Evolutionary conservation across 1,139 yeast genomes (phyloP).

Genomic region (Kazachstania sp.): DNA sequence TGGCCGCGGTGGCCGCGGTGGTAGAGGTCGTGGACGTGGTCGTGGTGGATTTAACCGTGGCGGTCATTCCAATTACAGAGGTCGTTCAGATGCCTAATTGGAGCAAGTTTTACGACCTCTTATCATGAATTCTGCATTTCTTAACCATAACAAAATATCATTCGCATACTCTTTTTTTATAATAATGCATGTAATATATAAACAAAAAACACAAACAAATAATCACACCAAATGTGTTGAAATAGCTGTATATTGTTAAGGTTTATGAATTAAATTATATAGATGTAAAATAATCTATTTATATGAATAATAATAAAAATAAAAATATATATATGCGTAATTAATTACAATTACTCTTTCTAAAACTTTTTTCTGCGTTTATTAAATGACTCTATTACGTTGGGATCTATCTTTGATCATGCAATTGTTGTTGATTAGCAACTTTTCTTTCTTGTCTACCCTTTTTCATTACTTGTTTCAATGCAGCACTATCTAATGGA

Average conservation of each 20-base stretch:
- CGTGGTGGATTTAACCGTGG: slow-evolving; percentile 7
- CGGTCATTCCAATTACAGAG: not conserved
- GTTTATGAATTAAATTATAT: too few species aligned
- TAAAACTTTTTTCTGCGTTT: not conserved
- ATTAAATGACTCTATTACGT: too few species aligned
- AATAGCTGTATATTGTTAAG: too few species aligned
- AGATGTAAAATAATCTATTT: too few species aligned
- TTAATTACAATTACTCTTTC: not conserved
- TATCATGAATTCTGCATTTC: not conserved
- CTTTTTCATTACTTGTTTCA: slow-evolving; percentile 86
- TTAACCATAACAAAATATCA: too few species aligned
- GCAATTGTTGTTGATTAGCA: slow-evolving; percentile 36
- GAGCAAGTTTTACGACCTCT: not conserved
- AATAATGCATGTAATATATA: not conserved
- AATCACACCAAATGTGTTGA: too few species aligned
- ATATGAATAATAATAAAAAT: too few species aligned
- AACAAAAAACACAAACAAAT: not conserved
- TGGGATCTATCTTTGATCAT: slow-evolving; percentile 3
- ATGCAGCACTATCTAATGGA: slow-evolving; percentile 86
- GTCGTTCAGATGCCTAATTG: not conserved
- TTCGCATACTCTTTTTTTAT: not conserved
- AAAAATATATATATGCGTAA: not conserved
- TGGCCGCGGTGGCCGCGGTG: slow-evolving; percentile 9
- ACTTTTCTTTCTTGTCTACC: slow-evolving; percentile 70
- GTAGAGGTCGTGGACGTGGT: slow-evolving; percentile 17